Evolutionary conservation across 164 flowering plant species (phyloP), one percentile per base, ranked within the genome.

Genomic region (Tinospora cordifolia): DNA sequence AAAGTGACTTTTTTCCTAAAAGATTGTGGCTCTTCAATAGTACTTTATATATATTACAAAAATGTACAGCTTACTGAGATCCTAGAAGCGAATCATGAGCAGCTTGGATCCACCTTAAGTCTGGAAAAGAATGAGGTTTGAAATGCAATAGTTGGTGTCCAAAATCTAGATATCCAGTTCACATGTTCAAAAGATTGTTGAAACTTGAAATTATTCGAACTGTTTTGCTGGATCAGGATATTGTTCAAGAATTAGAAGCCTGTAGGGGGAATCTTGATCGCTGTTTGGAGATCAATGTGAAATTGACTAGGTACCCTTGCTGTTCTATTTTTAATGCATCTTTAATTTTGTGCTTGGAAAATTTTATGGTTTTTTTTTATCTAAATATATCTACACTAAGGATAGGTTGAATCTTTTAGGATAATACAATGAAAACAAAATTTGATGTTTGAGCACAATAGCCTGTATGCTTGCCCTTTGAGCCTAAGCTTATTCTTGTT

Each of bases 21-120:
- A 24, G 63, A 60, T 60, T 34, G 34, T 7, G 60, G 30, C 59
- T 38, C 51, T 79, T 36, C 69, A 25, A 68, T 62, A 24, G 36
- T 49, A n/a, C n/a, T n/a, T n/a, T n/a, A n/a, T n/a, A 22, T 27
- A 22, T 47, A 36, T 71, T 72, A 30, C 2, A 30, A 30, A 30
- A 12, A 26, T 71, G 15, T 78, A 77, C 80, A 89, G 93, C 83
- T 89, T 78, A 78, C 83, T 74, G 83, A 80, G 36, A 19, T 69
- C 12, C 78, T 80, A 40, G 79, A 81, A 66, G 79, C 49, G 38
- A 67, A 59, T 22, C 24, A 62, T 72, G 73, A 26, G 67, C 79
- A 76, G 58, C 63, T 40, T 60, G 26, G 65, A 30, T 46, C 49
- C 9, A 67, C 71, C 44, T n/a, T 76, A 63, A 65, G 66, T 27